Conservation (phyloP, 495 filamentous ascomycete genomes). For the Tuber indicum region DNA sequence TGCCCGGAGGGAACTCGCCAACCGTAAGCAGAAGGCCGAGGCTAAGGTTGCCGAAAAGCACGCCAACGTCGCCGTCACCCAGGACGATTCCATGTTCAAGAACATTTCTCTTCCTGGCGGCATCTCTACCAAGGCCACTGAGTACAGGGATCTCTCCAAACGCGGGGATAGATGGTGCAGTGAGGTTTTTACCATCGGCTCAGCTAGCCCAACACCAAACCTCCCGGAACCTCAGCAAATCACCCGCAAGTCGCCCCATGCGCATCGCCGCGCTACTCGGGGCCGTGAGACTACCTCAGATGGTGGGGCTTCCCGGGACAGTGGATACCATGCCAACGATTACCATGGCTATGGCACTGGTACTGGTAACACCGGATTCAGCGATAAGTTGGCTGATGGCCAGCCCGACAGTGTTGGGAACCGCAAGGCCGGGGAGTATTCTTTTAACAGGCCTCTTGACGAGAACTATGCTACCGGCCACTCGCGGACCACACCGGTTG, state of each 20-base stretch:
- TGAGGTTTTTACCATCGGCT: constrained; percentile 84
- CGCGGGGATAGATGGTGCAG: constrained; percentile 94
- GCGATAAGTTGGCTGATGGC: constrained; percentile 19
- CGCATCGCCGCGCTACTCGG: constrained; percentile 16
- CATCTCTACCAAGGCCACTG: constrained; percentile 87
- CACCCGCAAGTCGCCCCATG: constrained; percentile 55
- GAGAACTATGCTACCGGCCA: constrained; percentile 14
- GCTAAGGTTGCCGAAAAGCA: constrained; percentile 61
- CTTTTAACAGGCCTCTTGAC: constrained; percentile 19
- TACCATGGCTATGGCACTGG: constrained; percentile 4
- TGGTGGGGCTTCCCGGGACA: constrained; percentile 31
- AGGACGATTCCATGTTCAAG: constrained; percentile 85
- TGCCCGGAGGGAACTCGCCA: constrained; percentile 63
- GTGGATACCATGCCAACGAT: constrained; percentile 30
- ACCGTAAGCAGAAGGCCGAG: constrained; percentile 67
- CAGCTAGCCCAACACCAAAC: constrained; percentile 62
- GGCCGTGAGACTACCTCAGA: constrained; percentile 27
- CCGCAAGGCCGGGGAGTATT: constrained; percentile 20
- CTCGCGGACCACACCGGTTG: constrained; percentile 7
- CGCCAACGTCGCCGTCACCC: constrained; percentile 78
- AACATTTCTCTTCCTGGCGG: constrained; percentile 81
- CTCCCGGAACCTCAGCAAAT: constrained; percentile 60
- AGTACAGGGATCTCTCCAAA: constrained; percentile 78
- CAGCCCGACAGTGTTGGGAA: constrained; percentile 17
- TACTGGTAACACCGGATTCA: constrained; percentile 14